Evolutionary conservation across 805 yeast species (phyloP), one percentile per base, ranked within the genome.

Genomic region (Pichia ethanolica): DNA sequence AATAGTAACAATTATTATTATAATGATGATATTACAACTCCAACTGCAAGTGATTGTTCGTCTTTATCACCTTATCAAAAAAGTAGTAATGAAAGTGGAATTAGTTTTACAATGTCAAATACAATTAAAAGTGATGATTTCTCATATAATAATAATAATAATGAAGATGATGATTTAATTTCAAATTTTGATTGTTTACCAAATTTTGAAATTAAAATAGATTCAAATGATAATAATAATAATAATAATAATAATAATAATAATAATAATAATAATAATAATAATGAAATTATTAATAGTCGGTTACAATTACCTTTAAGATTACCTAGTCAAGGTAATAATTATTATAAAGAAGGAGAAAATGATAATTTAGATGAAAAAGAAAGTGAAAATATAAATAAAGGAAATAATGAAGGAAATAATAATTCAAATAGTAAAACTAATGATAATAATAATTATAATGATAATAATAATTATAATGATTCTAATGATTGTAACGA

Each of bases 21-120:
- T 25, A 45, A 14, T 12, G 12, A 26, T 2, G 25, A 36, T 37
- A 32, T 20, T 20, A 20, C 20, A 20, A 20, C 51, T 10, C 48
- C 51, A 7, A 34, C 39, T 11, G 34, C 28, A 5, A 44, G 48
- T 41, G 48, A 44, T 5, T 25, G n/a, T 30, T 26, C n/a, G 13
- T 44, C 51, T 3, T 26, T 45, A 25, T 48, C 51, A 5, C 51
- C 51, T 13, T 35, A 35, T 39, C 44, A 44, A 32, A 33, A 28
- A 7, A 25, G 7, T n/a, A 39, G 38, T 27, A 11, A 33, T 26
- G 26, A 10, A 13, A 35, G 39, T 27, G 34, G 27, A 7, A 12
- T 34, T 1, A 39, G 39, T 20, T 20, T 11, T 11, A 8, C 11
- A 32, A 32, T 32, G 34, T 32, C 34, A 11, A 32, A 32, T 32